A percentile compares a stretch with the other conserved stretches of the same genome.
phyloP scores from a whole-genome alignment of 768 basidiomycete species.

The Auriscalpium vulgare region DNA sequence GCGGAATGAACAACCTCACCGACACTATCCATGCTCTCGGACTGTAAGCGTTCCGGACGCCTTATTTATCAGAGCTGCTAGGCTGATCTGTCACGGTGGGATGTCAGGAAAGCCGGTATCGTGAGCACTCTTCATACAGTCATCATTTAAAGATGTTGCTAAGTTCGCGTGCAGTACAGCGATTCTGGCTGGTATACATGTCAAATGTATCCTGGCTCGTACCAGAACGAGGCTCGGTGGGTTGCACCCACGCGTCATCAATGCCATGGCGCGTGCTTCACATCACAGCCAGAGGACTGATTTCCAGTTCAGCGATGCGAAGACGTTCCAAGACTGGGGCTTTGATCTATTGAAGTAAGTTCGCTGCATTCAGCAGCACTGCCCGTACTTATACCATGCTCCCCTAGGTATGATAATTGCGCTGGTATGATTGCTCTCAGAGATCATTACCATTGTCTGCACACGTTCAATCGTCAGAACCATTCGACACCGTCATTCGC shows the following conservation, averaged over 20 bases:
- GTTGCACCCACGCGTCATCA: not conserved
- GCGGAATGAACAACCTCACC: slow-evolving; percentile 51
- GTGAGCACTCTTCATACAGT: slow-evolving; percentile 27
- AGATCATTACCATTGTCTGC: not conserved
- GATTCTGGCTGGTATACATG: slow-evolving; percentile 68
- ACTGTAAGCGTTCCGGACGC: slow-evolving; percentile 29
- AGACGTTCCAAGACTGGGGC: slow-evolving; percentile 49
- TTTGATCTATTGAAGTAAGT: slow-evolving; percentile 53
- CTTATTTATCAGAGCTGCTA: too few species aligned
- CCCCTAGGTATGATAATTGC: slow-evolving; percentile 44
- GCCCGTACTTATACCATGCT: not conserved
- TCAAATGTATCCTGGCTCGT: slow-evolving; percentile 56
- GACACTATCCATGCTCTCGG: slow-evolving; percentile 48
- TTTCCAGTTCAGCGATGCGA: not conserved
- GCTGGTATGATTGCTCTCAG: slow-evolving; percentile 29
- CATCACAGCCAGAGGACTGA: not conserved
- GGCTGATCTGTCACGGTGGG: too few species aligned
- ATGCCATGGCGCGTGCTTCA: not conserved
- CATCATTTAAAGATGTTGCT: not conserved
- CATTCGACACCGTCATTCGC: slow-evolving; percentile 47
- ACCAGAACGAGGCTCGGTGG: slow-evolving; percentile 50
- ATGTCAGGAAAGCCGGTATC: slow-evolving; percentile 49
- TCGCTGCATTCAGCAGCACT: not conserved
- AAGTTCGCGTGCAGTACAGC: slow-evolving; percentile 37
- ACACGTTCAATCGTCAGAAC: slow-evolving; percentile 28